Evolutionary conservation across 208 protist species (phyloP), one percentile per base, ranked within the genome.

Genomic region (Trypanosoma lewisi): DNA sequence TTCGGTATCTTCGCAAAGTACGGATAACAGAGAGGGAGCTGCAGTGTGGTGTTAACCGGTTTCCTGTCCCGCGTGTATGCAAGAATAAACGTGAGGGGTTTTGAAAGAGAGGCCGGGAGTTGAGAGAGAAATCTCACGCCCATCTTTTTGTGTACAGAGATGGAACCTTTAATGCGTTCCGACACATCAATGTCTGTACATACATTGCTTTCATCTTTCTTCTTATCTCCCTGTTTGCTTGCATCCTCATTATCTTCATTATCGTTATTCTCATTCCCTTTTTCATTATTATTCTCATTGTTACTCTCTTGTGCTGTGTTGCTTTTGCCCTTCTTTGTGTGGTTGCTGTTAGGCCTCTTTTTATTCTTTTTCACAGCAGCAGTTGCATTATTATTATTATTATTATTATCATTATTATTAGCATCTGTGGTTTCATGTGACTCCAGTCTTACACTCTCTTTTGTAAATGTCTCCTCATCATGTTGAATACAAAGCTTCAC

Each of bases 1-100:
- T 65, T 63, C 6, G 69, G 48, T 11, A 56, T 53, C 64, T 83
- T 89, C 7, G 78, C 69, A 65, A 93, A 90, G 69, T 88, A 88
- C 8, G 72, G 51, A 47, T 87, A 88, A 36, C 60, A 63, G 28
- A 89, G 61, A 28, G 63, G 71, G 5, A 93, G 45, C 19, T 27
- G 12, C 9, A 73, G 16, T 9, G 52, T 30, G 14, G 49, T 42
- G 6, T 50, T 42, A 2, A 33, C 31, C 7, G 60, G 64, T 48
- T 76, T 82, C 17, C 74, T 82, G 17, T 85, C 80, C 12, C 63
- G 49, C n/a, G 37, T 71, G 71, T 70, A 93, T 2, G 50, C 31
- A 1, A 93, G 42, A 17, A 33, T 58, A 33, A 90, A 71, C 3
- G 60, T 33, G 27, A 81, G 30, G 73, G 28, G 47, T 73, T 72